A percentile compares a stretch with the other conserved stretches of the same genome.
Conservation (phyloP, 805 yeast genomes). For the Zygotorulaspora chibaensis region DNA sequence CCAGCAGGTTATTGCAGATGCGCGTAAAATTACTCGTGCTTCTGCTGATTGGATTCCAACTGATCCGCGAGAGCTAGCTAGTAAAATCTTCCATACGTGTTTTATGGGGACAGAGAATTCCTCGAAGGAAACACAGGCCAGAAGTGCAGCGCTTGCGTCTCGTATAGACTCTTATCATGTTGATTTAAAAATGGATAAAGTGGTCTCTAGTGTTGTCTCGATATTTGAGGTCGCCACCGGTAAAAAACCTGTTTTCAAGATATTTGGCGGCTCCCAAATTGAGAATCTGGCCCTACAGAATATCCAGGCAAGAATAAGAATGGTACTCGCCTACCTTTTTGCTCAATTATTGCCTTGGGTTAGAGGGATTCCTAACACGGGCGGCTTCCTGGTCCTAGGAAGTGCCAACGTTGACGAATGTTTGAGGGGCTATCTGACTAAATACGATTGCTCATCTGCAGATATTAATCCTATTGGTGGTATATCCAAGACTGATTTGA, state of each 20-base stretch:
- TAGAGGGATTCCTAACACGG: conserved; percentile 53
- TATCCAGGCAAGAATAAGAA: conserved; percentile 91
- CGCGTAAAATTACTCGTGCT: conserved; percentile 59
- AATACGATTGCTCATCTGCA: conserved; percentile 95
- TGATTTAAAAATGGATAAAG: conserved; percentile 84
- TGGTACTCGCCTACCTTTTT: conserved; percentile 90
- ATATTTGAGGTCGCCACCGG: conserved; percentile 90
- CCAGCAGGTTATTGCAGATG: conserved; percentile 71
- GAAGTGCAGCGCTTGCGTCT: conserved; percentile 73
- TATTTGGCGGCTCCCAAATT: conserved; percentile 87
- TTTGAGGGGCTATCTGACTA: conserved; percentile 89
- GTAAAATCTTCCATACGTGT: conserved; percentile 75
- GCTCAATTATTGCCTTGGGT: conserved; percentile 97
- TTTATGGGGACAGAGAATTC: conserved; percentile 97
- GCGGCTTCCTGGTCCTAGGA: conserved; percentile 85
- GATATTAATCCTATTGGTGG: conserved; percentile 99
- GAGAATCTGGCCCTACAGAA: conserved; percentile 95
- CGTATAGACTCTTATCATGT: conserved; percentile 85
- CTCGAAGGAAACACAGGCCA: conserved; percentile 73
- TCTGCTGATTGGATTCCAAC: conserved; percentile 58
- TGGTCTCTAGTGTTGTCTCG: conserved; percentile 67
- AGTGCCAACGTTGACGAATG: conserved; percentile 98
- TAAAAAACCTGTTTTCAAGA: conserved; percentile 78
- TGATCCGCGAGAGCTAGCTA: conserved; percentile 72
- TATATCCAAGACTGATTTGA: conserved; percentile 89